Conservation (phyloP, 164 flowering plant species). For the Houttuynia cordata region DNA sequence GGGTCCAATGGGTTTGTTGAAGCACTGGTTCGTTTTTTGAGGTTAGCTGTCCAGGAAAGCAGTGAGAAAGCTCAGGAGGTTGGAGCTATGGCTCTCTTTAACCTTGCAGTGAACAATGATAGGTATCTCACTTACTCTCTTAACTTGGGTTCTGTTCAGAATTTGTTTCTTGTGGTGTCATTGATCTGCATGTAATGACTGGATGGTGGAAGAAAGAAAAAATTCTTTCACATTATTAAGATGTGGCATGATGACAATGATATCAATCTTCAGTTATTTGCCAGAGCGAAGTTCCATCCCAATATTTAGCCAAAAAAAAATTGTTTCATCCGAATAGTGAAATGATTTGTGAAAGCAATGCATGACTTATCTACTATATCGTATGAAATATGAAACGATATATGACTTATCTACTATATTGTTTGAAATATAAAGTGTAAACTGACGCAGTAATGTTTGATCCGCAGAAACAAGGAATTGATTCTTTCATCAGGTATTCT, state of each 20-base stretch:
- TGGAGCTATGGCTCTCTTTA: conserved; percentile 97
- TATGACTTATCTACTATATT: too few relatives aligned
- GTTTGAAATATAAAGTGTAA: too few relatives aligned
- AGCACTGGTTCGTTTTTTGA: conserved; percentile 60
- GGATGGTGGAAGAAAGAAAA: background rate
- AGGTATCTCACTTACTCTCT: conserved; percentile 33
- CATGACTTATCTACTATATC: too few relatives aligned
- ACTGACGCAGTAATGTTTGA: background rate
- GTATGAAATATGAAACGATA: too few relatives aligned
- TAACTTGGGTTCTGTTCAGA: too few relatives aligned
- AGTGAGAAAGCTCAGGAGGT: conserved; percentile 56
- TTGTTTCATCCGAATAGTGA: too few relatives aligned
- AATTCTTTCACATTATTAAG: too few relatives aligned
- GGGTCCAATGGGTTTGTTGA: conserved; percentile 93
- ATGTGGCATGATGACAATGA: too few relatives aligned
- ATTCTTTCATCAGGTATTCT: conserved; percentile 63
- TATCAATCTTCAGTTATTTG: too few relatives aligned
- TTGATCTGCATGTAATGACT: background rate
- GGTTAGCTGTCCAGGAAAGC: conserved; percentile 35
- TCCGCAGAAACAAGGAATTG: conserved; percentile 80
- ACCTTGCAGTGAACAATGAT: conserved; percentile 91
- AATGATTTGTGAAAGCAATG: too few relatives aligned
- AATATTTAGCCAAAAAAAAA: too few relatives aligned
- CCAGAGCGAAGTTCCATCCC: too few relatives aligned
- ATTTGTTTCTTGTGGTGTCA: background rate